Conservation (phyloP, 345 rosid genomes). For the Murraya paniculata region DNA sequence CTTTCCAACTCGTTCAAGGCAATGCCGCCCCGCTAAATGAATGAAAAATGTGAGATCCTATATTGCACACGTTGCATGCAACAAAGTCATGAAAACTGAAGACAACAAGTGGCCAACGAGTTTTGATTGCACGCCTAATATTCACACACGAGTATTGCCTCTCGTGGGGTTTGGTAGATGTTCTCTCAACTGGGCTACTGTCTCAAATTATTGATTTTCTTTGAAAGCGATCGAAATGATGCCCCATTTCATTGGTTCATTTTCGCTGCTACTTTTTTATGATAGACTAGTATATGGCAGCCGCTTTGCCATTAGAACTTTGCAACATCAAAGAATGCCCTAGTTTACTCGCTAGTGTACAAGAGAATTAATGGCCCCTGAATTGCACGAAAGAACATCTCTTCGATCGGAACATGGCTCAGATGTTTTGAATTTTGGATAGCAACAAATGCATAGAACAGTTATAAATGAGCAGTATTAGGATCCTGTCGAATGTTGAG, state of each 20-base stretch:
- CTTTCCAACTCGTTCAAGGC: not conserved
- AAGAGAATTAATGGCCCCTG: not conserved
- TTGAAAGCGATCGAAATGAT: not conserved
- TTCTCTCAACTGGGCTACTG: not conserved
- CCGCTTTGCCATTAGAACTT: not conserved
- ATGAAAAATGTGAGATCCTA: conserved; percentile 2
- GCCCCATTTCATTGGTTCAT: not conserved
- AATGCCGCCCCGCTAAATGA: not conserved
- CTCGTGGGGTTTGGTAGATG: not conserved
- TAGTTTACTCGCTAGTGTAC: not conserved
- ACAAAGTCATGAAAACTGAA: not conserved
- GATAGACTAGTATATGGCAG: not conserved
- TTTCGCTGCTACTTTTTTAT: not conserved
- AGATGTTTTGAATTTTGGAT: not conserved
- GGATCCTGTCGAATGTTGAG: too few species aligned
- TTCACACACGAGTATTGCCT: not conserved
- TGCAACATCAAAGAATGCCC: conserved; percentile 2
- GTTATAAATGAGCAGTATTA: not conserved
- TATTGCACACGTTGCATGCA: not conserved
- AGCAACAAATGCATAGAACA: not conserved
- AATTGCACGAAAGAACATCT: not conserved
- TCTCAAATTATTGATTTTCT: not conserved
- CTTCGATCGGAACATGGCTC: not conserved
- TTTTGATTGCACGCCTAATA: not conserved
- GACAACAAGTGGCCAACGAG: not conserved